These are phyloP conservation scores for Leccinum solheimii DNA, from an alignment of 1,284 basidiomycete genomes.

Conservation along the genomic window DNA sequence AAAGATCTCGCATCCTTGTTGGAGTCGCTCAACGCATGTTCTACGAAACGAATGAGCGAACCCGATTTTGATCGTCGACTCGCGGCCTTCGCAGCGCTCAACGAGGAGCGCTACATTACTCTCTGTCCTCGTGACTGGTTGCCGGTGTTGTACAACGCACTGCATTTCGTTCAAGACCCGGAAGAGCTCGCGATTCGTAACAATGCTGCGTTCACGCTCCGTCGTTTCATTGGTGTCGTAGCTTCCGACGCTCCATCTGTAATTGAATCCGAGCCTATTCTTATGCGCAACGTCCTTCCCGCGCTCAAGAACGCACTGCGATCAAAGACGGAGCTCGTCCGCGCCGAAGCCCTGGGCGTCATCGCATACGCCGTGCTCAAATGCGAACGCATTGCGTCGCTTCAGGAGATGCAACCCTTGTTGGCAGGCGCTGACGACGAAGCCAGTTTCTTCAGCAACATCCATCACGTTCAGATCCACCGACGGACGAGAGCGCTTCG, in stretches of 20 bases:
- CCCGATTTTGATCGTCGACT: slow-evolving; percentile 92
- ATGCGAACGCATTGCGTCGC: slow-evolving; percentile 58
- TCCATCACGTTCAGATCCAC: slow-evolving; percentile 93
- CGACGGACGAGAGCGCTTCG: slow-evolving; percentile 87
- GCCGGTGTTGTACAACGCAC: slow-evolving; percentile 81
- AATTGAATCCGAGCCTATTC: slow-evolving; percentile 46
- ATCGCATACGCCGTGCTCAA: slow-evolving; percentile 75
- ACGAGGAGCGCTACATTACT: slow-evolving; percentile 56
- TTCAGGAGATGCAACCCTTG: slow-evolving; percentile 81
- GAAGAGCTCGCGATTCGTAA: slow-evolving; percentile 88
- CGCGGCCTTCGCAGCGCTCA: slow-evolving; percentile 74
- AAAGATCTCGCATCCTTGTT: slow-evolving; percentile 55
- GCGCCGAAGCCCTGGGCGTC: slow-evolving; percentile 83
- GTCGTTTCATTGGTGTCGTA: slow-evolving; percentile 71
- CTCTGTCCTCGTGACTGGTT: slow-evolving; percentile 73
- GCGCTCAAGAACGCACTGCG: slow-evolving; percentile 82
- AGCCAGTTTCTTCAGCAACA: slow-evolving; percentile 96
- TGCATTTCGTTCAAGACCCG: slow-evolving; percentile 88
- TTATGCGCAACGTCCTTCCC: slow-evolving; percentile 74
- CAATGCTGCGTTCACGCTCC: slow-evolving; percentile 77
- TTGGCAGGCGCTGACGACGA: slow-evolving; percentile 75
- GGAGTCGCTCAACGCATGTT: slow-evolving; percentile 84
- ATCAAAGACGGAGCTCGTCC: slow-evolving; percentile 86
- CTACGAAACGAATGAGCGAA: slow-evolving; percentile 81
- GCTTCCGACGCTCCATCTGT: slow-evolving; percentile 21